A percentile compares a stretch with the other conserved stretches of the same genome.
phyloP scores from a whole-genome alignment of 306 rosid species.

The Cicer arietinum region DNA sequence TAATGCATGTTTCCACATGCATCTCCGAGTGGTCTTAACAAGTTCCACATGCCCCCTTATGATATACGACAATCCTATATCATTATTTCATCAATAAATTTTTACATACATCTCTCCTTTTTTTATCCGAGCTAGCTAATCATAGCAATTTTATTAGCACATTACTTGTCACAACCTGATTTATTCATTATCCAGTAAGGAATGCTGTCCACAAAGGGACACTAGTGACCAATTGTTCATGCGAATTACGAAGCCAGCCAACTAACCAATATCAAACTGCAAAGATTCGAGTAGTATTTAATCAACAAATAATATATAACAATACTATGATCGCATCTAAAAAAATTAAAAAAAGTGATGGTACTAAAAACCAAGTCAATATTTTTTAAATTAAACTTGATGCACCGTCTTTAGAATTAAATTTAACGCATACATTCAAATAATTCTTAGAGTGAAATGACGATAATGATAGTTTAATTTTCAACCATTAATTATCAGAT shows the following conservation, averaged over 20 bases:
- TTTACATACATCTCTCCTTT: slow-evolving; percentile 5
- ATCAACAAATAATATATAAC: no score
- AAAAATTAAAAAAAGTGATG: no score
- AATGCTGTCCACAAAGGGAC: background rate
- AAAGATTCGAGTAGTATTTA: background rate
- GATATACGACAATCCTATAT: background rate
- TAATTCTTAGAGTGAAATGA: background rate
- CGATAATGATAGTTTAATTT: background rate
- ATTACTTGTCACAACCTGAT: background rate
- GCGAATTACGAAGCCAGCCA: background rate
- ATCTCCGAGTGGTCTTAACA: slow-evolving; percentile 26
- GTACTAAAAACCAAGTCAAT: no score
- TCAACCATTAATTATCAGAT: no score
- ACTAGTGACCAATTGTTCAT: slow-evolving; percentile 5
- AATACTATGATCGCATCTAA: no score
- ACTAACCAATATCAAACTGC: slow-evolving; percentile 20
- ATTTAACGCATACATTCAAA: background rate
- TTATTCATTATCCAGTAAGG: background rate
- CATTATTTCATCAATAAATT: slow-evolving; percentile 47
- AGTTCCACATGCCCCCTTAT: slow-evolving; percentile 49
- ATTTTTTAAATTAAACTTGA: no score
- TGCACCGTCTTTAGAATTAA: slow-evolving; percentile 9
- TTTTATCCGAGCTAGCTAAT: background rate
- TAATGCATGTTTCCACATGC: slow-evolving; percentile 51
- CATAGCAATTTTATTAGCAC: slow-evolving; percentile 3